phyloP scores from a whole-genome alignment of 768 basidiomycete species.

The Fibroporia radiculosa region DNA sequence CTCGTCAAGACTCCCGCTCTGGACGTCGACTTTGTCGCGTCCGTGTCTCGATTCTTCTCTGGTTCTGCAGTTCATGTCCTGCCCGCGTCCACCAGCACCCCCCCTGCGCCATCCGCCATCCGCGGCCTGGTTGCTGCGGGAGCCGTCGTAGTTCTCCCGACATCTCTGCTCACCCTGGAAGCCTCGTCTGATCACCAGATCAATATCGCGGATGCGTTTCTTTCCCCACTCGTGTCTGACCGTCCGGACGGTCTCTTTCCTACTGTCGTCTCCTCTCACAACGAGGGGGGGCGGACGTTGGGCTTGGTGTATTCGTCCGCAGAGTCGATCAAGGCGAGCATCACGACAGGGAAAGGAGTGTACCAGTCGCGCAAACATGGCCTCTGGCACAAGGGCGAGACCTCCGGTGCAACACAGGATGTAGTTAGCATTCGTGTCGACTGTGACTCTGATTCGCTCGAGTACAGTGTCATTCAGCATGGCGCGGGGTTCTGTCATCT shows the following conservation, averaged over 20 bases:
- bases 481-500: slow-evolving; percentile 95
- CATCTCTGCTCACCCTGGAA: slow-evolving; percentile 56
- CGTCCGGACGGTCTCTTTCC: slow-evolving; percentile 89
- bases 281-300: slow-evolving; percentile 63
- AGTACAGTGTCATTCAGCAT: slow-evolving; percentile 85
- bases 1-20: slow-evolving; percentile 68
- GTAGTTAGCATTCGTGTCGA: slow-evolving; percentile 77
- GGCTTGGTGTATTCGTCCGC: slow-evolving; percentile 94
- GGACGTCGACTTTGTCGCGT: slow-evolving; percentile 70
- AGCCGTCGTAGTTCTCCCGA: slow-evolving; percentile 65
- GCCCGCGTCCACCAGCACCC: slow-evolving; percentile 31
- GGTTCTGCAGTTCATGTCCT: slow-evolving; percentile 59
- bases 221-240: slow-evolving; percentile 76
- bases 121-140: slow-evolving; percentile 50
- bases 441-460: slow-evolving; percentile 89
- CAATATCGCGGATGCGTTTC: slow-evolving; percentile 79
- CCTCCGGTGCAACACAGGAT: slow-evolving; percentile 88
- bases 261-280: slow-evolving; percentile 73
- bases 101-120: slow-evolving; percentile 54
- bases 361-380: slow-evolving; percentile 97
- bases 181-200: slow-evolving; percentile 49
- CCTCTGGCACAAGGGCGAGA: slow-evolving; percentile 95
- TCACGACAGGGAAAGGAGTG: slow-evolving; percentile 82
- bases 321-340: slow-evolving; percentile 80
- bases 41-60: slow-evolving; percentile 68